Conservation (phyloP, 139 green algal species). For the Coccomyxa sp. region DNA sequence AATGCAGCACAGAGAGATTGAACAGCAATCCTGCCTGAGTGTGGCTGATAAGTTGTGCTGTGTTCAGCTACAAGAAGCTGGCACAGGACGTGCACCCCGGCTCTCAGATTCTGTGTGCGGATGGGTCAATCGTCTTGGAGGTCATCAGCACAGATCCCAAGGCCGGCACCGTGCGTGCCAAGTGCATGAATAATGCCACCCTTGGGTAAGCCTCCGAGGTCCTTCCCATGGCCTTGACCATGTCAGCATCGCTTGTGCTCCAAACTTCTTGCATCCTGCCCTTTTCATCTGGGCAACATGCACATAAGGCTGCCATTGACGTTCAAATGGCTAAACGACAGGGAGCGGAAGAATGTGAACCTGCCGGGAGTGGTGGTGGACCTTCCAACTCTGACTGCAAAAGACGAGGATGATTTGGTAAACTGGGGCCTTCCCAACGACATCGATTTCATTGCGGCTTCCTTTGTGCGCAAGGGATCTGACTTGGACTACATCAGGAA, state of each 20-base stretch:
- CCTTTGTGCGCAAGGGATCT: conserved; percentile 94
- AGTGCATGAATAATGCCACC: conserved; percentile 90
- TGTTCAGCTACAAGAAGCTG: conserved; percentile 81
- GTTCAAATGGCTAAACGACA: conserved; percentile 20
- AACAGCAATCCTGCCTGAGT: too few relatives aligned
- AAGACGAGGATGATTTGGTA: conserved; percentile 91
- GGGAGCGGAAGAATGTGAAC: conserved; percentile 98
- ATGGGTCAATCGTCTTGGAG: conserved; percentile 94
- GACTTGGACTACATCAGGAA: conserved; percentile 88
- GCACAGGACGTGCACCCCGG: conserved; percentile 81
- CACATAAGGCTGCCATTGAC: neutral
- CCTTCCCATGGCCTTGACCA: conserved; percentile 1
- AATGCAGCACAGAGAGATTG: too few relatives aligned
- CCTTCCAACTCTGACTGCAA: conserved; percentile 93
- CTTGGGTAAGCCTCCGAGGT: conserved; percentile 57
- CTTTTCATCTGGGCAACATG: neutral
- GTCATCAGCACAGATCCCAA: conserved; percentile 76
- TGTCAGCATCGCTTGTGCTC: neutral
- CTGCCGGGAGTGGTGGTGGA: conserved; percentile 95
- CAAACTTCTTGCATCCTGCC: neutral
- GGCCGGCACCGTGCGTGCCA: conserved; percentile 66
- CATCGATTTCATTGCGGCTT: conserved; percentile 98
- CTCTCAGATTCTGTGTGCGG: conserved; percentile 84
- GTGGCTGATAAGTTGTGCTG: neutral
- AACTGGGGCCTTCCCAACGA: conserved; percentile 95